Evolutionary conservation across 805 yeast genomes (phyloP).

Genomic region (Monosporozyma siamensis): DNA sequence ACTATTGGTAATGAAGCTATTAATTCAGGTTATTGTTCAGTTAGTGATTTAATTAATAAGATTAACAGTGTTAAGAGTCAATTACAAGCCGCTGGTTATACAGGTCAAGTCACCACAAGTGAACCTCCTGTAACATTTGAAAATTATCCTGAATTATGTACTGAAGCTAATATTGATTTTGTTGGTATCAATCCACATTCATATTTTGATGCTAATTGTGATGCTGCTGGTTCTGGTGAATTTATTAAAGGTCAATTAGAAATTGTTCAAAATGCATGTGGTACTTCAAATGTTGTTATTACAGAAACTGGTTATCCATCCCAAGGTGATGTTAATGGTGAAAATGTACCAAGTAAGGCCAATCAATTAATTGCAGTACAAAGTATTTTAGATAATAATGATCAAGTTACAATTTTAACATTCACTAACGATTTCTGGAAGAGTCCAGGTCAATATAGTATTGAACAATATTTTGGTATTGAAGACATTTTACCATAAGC

Average conservation of each 20-base stretch:
- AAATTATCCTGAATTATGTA: conserved; percentile 58
- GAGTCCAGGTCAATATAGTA: conserved; percentile 67
- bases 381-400: conserved; percentile 48
- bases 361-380: conserved; percentile 68
- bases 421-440: conserved; percentile 87
- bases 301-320: conserved; percentile 91
- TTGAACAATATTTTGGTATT: conserved; percentile 83
- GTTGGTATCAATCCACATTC: conserved; percentile 85
- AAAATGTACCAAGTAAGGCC: conserved; percentile 55
- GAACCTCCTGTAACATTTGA: conserved; percentile 80
- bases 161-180: conserved; percentile 59
- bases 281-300: conserved; percentile 43
- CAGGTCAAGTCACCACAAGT: conserved; percentile 70
- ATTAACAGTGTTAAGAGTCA: conserved; percentile 52
- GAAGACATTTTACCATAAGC: conserved; percentile 26
- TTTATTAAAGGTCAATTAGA: conserved; percentile 57
- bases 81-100: conserved; percentile 61
- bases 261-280: conserved; percentile 48
- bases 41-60: conserved; percentile 52
- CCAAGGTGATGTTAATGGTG: conserved; percentile 61
- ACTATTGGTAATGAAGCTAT: conserved; percentile 89
- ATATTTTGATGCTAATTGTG: conserved; percentile 56
- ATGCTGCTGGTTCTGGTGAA: conserved; percentile 61
- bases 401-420: conserved; percentile 62
- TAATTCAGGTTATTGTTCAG: conserved; percentile 50